Evolutionary conservation across 2,329 filamentous ascomycete genomes (phyloP), one percentile per base, ranked within the genome.

Genomic region (Aspergillus sojae): DNA sequence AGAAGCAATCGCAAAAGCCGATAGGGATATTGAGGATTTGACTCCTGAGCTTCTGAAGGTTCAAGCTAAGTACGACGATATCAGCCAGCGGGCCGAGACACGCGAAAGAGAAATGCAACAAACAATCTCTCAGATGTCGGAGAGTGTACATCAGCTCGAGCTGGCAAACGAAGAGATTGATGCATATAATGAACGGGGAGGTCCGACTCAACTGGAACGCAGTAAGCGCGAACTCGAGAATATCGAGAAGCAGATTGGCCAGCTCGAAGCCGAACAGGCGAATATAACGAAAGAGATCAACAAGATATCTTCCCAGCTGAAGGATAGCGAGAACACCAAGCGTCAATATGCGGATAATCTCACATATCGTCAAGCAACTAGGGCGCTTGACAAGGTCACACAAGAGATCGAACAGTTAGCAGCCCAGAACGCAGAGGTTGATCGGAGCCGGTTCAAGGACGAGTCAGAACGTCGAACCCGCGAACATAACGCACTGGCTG

Each of bases 261-360:
- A 82, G 21, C 82, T 90, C 16, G 91, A 96, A 71, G 82, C 81
- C 21, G 91, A 95, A 67, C 88, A 92, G 72, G 80, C 80, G 14
- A 82, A 88, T 53, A 81, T 95, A 58, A 90, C 89, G 2, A 83
- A 85, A 28, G 86, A 90, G 61, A 88, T 92, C 65, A 95, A 96
- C 77, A 89, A 89, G 69, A 85, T 97, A 57, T 90, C 91, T 67
- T 86, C 91, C 56, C 89, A 93, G 58, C 85, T 94, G 58, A 88
- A 89, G 70, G 92, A 93, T 72, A 91, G 92, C 62, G 91, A 94
- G 67, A 88, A 89, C 63, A 94, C 89, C 61, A 94, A 93, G 79
- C 90, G 92, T 71, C 93, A 92, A 67, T 97, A 99, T 70, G 84
- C 84, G 26, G 93, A 98, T 75, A 99, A 99, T 71, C 81, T 98